A percentile compares a stretch with the other conserved stretches of the same genome.
These are phyloP conservation scores for Heterobasidion occidentale DNA, from an alignment of 1,284 basidiomycete genomes.

Conservation along the genomic window DNA sequence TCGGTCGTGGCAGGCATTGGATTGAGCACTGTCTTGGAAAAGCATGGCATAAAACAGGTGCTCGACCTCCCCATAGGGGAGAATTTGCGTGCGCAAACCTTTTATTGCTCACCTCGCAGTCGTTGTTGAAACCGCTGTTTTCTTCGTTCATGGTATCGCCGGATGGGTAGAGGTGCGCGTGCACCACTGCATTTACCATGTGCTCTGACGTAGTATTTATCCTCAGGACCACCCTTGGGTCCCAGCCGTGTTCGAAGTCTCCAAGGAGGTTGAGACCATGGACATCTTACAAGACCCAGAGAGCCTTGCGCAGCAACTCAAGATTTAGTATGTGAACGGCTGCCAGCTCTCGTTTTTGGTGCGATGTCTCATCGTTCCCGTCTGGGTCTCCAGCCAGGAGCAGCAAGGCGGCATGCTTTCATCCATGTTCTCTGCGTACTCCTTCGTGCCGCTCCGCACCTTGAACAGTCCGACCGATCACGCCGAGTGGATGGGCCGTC, in stretches of 20 bases:
- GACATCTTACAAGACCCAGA: neutral
- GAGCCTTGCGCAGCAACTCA: neutral
- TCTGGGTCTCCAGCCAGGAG: neutral
- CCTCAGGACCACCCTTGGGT: conserved; percentile 4
- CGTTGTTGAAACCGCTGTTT: neutral
- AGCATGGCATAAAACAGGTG: neutral
- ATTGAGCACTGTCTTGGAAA: neutral
- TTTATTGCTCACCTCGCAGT: neutral
- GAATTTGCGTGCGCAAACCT: neutral
- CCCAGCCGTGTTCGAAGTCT: neutral
- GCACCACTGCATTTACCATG: neutral
- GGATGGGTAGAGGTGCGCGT: neutral
- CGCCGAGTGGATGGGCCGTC: neutral
- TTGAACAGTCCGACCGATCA: neutral
- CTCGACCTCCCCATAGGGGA: conserved; percentile 5
- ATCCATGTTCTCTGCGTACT: neutral
- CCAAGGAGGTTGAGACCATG: neutral
- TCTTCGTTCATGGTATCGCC: neutral
- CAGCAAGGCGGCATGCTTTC: conserved; percentile 2
- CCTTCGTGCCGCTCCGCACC: neutral
- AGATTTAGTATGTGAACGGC: neutral
- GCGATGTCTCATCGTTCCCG: neutral
- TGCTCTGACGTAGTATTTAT: neutral
- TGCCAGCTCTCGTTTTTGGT: neutral
- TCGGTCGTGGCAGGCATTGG: neutral